Conservation (phyloP, 2,329 filamentous ascomycete species). For the Fusarium dimerum region DNA sequence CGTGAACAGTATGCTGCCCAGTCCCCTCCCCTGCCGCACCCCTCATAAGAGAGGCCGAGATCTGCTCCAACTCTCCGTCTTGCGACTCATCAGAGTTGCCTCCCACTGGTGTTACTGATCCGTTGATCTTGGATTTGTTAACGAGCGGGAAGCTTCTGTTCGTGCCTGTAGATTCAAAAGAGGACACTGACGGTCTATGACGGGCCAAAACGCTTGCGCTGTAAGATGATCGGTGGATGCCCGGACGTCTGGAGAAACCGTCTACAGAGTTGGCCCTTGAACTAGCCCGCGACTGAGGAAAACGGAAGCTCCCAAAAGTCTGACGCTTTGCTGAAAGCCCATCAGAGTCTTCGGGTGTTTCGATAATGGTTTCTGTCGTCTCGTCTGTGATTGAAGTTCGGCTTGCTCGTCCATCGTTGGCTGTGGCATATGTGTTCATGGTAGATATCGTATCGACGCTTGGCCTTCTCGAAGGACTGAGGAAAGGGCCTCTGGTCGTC, state of each 20-base stretch:
- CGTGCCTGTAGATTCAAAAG: conserved; percentile 59
- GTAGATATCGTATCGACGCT: conserved; percentile 54
- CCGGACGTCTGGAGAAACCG: conserved; percentile 32
- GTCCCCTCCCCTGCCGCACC: conserved; percentile 45
- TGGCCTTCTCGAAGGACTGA: conserved; percentile 38
- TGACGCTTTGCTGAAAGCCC: conserved; percentile 24
- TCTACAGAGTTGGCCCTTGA: conserved; percentile 29
- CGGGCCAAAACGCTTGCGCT: conserved; percentile 16
- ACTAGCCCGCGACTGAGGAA: conserved; percentile 15
- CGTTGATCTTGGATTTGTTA: conserved; percentile 50
- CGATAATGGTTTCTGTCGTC: conserved; percentile 19
- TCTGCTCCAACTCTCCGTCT: conserved; percentile 48
- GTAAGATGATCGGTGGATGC: conserved; percentile 42
- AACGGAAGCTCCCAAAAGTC: conserved; percentile 30
- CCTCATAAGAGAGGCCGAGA: conserved; percentile 50
- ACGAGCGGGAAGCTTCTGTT: conserved; percentile 64
- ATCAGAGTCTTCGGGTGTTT: conserved; percentile 21
- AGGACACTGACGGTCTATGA: conserved; percentile 54
- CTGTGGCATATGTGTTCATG: conserved; percentile 58
- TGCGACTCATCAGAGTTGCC: conserved; percentile 48
- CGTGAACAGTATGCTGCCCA: conserved; percentile 40
- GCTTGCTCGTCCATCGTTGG: conserved; percentile 50
- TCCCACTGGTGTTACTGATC: conserved; percentile 40
- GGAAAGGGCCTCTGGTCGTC: conserved; percentile 54
- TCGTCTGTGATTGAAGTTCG: conserved; percentile 33